Base-by-base conservation (phyloP, 2,329 filamentous ascomycete species). In the Ceratocystis eucalypticola region DNA sequence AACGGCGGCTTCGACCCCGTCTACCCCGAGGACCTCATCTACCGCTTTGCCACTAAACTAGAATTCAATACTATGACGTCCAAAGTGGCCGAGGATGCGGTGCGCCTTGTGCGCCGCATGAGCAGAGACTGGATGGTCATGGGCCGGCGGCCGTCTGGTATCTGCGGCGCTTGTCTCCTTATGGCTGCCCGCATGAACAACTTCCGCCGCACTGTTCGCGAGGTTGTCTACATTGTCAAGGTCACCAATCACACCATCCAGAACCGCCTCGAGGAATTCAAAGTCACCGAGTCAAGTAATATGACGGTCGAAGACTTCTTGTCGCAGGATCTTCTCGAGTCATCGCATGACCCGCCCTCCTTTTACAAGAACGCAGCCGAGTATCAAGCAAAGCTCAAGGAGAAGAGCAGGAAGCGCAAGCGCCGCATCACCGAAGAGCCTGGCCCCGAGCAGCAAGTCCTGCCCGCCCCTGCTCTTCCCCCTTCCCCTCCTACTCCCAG, bases 161-260 rank as follows among this genome's bases (percentile, higher is more conserved):
- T 97, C 65, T 96, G 92, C 74, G 94, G 94, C 69, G 94, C 94
- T 12, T 96, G 92, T 70, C 82, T 99, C 61, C 89, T 99, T 69
- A 87, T 99, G 74, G 94, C 94, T 5, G 93, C 94, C 7, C 88
- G 94, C 64, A 97, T 97, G 88, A 96, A 96, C 81, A 97, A 97
- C 75, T 99, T 95, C 74, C 88, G 93, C 57, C 87, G 94, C 20
- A 96, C 91, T 0, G 86, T 96, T 12, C 85, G 91, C 37, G 94
- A 99, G 76, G 89, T 99, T 7, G 93, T 97, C n/a, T 97, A 96
- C 74, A 89, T 96, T 46, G 93, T 96, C 74, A 97, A 96, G 74
- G 92, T 97, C 63, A 95, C 92, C 53, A 95, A 95, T 70, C 84
- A 91, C 69, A 99, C 94, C 6, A 91, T 99, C 68, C 88, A 91